phyloP scores from a whole-genome alignment of 2,329 filamentous ascomycete genomes.

The Microdochium nivale region DNA sequence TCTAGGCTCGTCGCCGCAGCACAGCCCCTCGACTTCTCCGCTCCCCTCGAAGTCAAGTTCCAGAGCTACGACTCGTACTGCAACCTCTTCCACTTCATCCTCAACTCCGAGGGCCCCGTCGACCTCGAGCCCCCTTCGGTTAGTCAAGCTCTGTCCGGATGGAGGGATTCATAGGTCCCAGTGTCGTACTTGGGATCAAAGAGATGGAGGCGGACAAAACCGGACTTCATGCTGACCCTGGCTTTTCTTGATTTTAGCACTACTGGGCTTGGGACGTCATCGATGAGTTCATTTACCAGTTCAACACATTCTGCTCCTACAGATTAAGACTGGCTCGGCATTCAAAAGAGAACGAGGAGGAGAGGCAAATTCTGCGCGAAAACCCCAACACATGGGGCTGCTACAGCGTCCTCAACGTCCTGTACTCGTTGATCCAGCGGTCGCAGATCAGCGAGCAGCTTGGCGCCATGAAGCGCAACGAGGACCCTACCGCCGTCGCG shows the following conservation, averaged over 20 bases:
- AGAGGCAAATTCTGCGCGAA: constrained; percentile 82
- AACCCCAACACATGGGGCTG: constrained; percentile 99
- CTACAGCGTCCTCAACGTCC: constrained; percentile 97
- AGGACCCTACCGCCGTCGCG: constrained; percentile 79
- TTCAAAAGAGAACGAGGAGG: constrained; percentile 75
- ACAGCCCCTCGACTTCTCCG: constrained; percentile 91
- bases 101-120: constrained; percentile 98
- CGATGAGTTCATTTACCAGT: constrained; percentile 99
- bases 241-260: constrained; percentile 49
- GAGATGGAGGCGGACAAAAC: constrained; percentile 7
- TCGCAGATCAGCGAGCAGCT: constrained; percentile 98
- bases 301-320: constrained; percentile 98
- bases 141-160: constrained; percentile 29
- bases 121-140: constrained; percentile 95
- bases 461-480: constrained; percentile 85
- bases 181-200: not conserved
- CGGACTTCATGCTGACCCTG: constrained; percentile 13
- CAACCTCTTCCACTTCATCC: constrained; percentile 97
- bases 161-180: not conserved
- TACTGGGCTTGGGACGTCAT: constrained; percentile 99
- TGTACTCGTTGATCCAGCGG: constrained; percentile 97
- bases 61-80: constrained; percentile 99
- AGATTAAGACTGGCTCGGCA: constrained; percentile 81
- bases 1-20: constrained; percentile 84
- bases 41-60: constrained; percentile 93